Base-by-base conservation (phyloP, 768 basidiomycete genomes). In the Rhodotorula taiwanensis region DNA sequence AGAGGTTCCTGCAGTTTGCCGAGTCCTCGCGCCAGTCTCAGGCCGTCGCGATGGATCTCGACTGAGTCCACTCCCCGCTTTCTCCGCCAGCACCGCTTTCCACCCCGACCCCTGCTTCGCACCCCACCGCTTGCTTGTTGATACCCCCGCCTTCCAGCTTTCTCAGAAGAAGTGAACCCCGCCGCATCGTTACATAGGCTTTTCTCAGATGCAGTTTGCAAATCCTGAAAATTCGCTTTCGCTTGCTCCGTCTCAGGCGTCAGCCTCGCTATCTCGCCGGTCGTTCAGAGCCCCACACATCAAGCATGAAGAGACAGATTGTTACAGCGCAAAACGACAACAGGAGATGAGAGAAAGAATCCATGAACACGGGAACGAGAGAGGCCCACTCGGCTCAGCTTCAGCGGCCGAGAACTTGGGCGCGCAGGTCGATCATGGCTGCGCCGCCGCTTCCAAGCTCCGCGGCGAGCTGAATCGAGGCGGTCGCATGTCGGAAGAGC, bases 401-500 rank as follows among this genome's bases (percentile, higher is more conserved):
- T 39, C 25, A 49, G 27, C 45, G 11, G 2, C 36, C 54, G 50
- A 51, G 50, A 5, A 50, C 34, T 34, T 58, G 50, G 6, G 15
- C n/a, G 39, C 47, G 47, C 2, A 64, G 28, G 28, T 64, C 58
- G 13, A 67, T 52, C 36, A 87, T 89, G 23, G 87, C 87, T 34
- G 89, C 89, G 34, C 82, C 77, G 18, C 89, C 89, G 16, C 83
- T 81, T 16, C 88, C 88, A 65, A 83, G 73, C 47, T 86, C 72
- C 10, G 85, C 88, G 18, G 91, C 82, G 69, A 88, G 83, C n/a
- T 79, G 77, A 25, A 91, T 77, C 68, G 82, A 83, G 27, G 83
- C 83, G 33, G 81, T 78, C 1, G 86, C 83, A 66, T 88, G 88
- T 41, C 88, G 83, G 74, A 86, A 91, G 57, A 89, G 73, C 56